Base-by-base conservation (phyloP, 148 eudicot species). In the Selenicereus undatus region DNA sequence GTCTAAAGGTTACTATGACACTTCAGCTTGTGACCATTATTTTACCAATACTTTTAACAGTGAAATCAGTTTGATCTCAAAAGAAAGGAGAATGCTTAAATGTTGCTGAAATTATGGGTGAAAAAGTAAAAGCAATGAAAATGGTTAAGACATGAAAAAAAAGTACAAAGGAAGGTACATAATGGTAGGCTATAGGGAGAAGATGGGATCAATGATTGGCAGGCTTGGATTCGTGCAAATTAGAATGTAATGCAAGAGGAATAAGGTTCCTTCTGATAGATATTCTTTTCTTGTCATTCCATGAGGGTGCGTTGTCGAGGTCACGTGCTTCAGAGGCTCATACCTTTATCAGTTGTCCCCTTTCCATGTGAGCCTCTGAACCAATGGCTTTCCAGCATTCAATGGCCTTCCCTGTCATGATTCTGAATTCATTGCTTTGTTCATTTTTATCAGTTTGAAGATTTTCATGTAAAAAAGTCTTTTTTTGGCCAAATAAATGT, bases 121-220 rank as follows among this genome's bases (percentile, higher is more conserved):
- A 71, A 54, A 56, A 71, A 50, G 71, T 32, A 68, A 56, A 56
- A 18, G 72, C 68, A 65, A 72, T 20, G 74, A 16, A 30, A 68
- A 64, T 43, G 81, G 26, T n/a, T 6, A 62, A 62, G 27, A 76
- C 54, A 58, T 73, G 32, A 27, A 73, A 20, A 73, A 17, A 17
- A 77, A 80, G 75, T 84, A 79, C 71, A 21, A 76, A 72, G 71
- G 52, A 85, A 70, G 84, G 74, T 69, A 79, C 78, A 24, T 64
- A 64, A 64, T 64, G 36, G 73, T 77, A 64, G 78, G 68, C 29
- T 64, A 7, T 5, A 64, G 64, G 78, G 76, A 74, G 52, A 20
- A 82, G 80, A 85, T 87, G 89, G 83, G 82, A 81, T 64, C 78
- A 89, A 87, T 88, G 86, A 89, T 91, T 85, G 90, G 60, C 8